Evolutionary conservation across 2,329 filamentous ascomycete genomes (phyloP), one percentile per base, ranked within the genome.

Genomic region (Dactylella cylindrospora): DNA sequence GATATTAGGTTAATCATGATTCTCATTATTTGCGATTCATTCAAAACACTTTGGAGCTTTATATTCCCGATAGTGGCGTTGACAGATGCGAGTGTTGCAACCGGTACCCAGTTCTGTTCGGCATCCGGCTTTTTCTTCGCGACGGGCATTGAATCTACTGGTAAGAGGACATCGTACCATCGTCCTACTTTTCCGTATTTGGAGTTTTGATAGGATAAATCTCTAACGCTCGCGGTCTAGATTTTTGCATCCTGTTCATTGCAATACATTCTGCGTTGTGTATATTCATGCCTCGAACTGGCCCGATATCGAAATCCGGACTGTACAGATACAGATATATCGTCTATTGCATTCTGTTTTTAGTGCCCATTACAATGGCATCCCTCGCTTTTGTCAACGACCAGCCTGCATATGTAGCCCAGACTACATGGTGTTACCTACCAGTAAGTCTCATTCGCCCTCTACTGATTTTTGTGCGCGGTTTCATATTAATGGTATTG

Each of bases 251-350:
- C 12, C 76, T 89, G 10, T 77, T 88, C 54, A 88, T 91, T 68
- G 84, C 86, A 13, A 70, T 88, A 6, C 87, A 91, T 70, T 85
- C 84, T 43, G 81, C 80, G 2, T 73, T 89, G 8, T 86, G 85
- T 71, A 84, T 91, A 46, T 83, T 89, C 66, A 78, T 79, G 17
- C 81, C 82, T 0, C 73, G 74, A 10, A 68, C 67, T 29, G 64
- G 65, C 10, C 55, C 65, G 17, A 32, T 67, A 26, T 78, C 80
- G 1, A 76, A 80, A 60, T 80, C 82, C 38, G 86, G 86, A 0
- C 76, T 91, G 0, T 87, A 87, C 69, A 82, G 80, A 1, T 84
- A 84, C 65, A 80, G 85, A 3, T 75, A 78, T 15, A 74, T 75
- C 19, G 81, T 86, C 3, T 85, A 84, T 65, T 69, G 73, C 12